Evolutionary conservation across 1,284 basidiomycete species (phyloP).

Genomic region (Mycosarcoma maydis): DNA sequence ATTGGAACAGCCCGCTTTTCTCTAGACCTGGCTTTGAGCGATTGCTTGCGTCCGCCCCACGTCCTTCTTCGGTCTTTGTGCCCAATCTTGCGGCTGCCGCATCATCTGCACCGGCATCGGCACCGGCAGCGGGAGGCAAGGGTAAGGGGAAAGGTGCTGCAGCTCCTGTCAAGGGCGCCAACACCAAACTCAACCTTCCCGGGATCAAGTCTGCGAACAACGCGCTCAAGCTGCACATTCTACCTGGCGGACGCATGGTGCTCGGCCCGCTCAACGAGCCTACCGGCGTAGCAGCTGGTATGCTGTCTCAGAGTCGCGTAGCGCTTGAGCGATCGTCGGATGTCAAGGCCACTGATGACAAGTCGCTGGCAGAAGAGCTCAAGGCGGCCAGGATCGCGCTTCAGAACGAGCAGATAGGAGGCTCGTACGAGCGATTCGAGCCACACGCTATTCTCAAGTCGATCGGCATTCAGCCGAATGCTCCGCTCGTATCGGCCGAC

Average conservation of each 20-base stretch:
- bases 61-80: slow-evolving; percentile 18
- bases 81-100: slow-evolving; percentile 18
- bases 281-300: slow-evolving; percentile 16
- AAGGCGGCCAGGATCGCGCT: slow-evolving; percentile 24
- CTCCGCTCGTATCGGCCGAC: not conserved
- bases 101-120: slow-evolving; percentile 10
- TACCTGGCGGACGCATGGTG: slow-evolving; percentile 29
- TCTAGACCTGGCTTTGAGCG: slow-evolving; percentile 32
- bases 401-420: slow-evolving; percentile 37
- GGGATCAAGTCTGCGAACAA: slow-evolving; percentile 36
- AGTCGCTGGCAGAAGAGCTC: slow-evolving; percentile 28
- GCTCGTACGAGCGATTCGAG: slow-evolving; percentile 27
- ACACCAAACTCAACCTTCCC: slow-evolving; percentile 27
- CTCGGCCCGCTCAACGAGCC: slow-evolving; percentile 31
- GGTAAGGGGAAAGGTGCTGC: slow-evolving; percentile 27
- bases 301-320: slow-evolving; percentile 12
- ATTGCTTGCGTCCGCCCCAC: slow-evolving; percentile 16
- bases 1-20: slow-evolving; percentile 41
- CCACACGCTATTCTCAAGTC: slow-evolving; percentile 15
- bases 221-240: slow-evolving; percentile 42
- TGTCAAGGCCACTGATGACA: slow-evolving; percentile 11
- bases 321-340: not conserved
- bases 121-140: slow-evolving; percentile 23
- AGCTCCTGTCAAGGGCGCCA: slow-evolving; percentile 6
- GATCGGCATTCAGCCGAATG: slow-evolving; percentile 9